Evolutionary conservation across 2,329 filamentous ascomycete genomes (phyloP).

Genomic region (Nannizziopsis barbatae): DNA sequence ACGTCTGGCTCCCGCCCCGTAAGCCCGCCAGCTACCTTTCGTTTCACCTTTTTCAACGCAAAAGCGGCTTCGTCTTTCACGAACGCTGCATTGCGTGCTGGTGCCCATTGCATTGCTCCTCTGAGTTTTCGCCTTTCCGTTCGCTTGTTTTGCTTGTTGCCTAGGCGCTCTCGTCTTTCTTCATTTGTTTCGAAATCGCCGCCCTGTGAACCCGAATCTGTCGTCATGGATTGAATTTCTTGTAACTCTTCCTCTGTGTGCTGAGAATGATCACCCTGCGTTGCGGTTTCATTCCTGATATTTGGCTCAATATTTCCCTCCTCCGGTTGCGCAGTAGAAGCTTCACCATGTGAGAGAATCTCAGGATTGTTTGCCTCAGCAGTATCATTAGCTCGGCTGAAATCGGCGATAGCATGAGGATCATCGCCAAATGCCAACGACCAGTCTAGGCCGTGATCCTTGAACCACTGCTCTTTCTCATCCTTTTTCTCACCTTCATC

Average conservation of each 20-base stretch:
- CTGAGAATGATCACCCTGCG: constrained; percentile 17
- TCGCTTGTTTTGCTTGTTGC: constrained; percentile 31
- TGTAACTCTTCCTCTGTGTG: constrained; percentile 25
- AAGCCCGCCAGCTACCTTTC: constrained; percentile 58
- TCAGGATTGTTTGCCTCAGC: background rate
- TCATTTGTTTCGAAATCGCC: constrained; percentile 14
- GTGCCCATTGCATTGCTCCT: constrained; percentile 91
- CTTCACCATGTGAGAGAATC: constrained; percentile 21
- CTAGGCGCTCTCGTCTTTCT: constrained; percentile 16
- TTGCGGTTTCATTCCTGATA: background rate
- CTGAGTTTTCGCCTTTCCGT: constrained; percentile 70
- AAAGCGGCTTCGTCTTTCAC: constrained; percentile 78
- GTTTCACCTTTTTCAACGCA: constrained; percentile 62
- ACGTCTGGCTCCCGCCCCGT: constrained; percentile 76
- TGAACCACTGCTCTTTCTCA: constrained; percentile 55
- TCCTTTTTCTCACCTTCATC: constrained; percentile 46
- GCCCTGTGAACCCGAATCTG: constrained; percentile 13
- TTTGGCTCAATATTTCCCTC: constrained; percentile 13
- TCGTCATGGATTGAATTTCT: constrained; percentile 22
- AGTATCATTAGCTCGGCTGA: constrained; percentile 35
- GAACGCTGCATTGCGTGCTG: constrained; percentile 73
- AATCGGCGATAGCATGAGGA: constrained; percentile 50
- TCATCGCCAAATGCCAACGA: constrained; percentile 73
- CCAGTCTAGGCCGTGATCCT: constrained; percentile 75
- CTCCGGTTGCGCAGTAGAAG: constrained; percentile 17